Conservation (phyloP, 1,284 basidiomycete genomes). For the Cryptococcus floricola region DNA sequence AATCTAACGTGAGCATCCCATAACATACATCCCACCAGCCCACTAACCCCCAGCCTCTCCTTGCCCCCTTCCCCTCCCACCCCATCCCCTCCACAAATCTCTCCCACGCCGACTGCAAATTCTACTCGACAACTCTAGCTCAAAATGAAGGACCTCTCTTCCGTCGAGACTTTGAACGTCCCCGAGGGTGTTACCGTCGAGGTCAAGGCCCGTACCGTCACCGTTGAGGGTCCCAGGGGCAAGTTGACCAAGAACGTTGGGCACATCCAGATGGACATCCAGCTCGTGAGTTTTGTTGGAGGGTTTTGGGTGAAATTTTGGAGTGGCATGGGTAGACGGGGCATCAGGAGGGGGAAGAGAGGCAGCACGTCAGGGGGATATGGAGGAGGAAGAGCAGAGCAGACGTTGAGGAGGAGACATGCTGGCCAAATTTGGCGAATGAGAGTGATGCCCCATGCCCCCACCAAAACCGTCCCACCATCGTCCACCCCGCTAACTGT, state of each 20-base stretch:
- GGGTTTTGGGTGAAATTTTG: not conserved
- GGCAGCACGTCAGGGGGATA: not conserved
- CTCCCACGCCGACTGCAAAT: not conserved
- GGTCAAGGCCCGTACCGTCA: constrained; percentile 85
- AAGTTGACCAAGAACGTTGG: constrained; percentile 85
- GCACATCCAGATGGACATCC: constrained; percentile 96
- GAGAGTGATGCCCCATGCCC: not conserved
- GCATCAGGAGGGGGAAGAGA: not conserved
- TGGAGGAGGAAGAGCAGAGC: not conserved
- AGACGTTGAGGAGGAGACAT: not conserved
- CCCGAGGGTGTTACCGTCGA: constrained; percentile 78
- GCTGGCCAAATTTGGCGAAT: no score
- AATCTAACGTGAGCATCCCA: not conserved
- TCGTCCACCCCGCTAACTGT: no score
- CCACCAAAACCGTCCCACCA: not conserved
- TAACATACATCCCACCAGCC: not conserved
- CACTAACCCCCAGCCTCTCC: not conserved
- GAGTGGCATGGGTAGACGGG: not conserved
- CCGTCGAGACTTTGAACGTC: constrained; percentile 78
- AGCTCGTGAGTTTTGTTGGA: constrained; percentile 58
- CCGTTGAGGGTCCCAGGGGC: constrained; percentile 84
- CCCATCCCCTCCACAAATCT: not conserved
- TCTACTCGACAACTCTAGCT: constrained; percentile 1
- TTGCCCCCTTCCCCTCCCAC: not conserved
- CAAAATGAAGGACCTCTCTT: constrained; percentile 52